phyloP scores from a whole-genome alignment of 2,329 filamentous ascomycete genomes.

The Macrophomina tecta region DNA sequence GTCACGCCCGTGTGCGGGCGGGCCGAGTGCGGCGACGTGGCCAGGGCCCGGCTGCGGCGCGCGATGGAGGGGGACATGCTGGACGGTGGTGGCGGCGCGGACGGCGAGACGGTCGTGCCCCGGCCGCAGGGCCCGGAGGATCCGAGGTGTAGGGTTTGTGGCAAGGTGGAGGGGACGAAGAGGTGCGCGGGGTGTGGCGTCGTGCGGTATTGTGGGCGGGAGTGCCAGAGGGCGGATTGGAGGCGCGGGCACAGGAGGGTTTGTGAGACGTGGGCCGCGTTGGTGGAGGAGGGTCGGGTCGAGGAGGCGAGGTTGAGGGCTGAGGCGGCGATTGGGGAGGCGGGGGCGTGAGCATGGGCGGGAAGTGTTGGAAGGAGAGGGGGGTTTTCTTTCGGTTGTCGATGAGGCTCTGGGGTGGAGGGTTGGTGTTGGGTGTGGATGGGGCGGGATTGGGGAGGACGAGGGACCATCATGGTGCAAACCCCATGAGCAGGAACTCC shows the following conservation, averaged over 20 bases:
- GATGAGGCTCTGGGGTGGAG: too few relatives aligned
- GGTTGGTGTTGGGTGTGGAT: too few relatives aligned
- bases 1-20: slow-evolving; percentile 18
- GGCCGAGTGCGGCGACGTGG: background rate
- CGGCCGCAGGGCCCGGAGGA: background rate
- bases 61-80: slow-evolving; percentile 31
- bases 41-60: slow-evolving; percentile 35
- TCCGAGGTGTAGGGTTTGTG: slow-evolving; percentile 17
- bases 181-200: slow-evolving; percentile 21
- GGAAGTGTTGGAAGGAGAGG: background rate
- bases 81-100: background rate
- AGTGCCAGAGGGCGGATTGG: slow-evolving; percentile 26
- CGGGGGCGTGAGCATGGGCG: background rate
- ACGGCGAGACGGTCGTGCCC: background rate
- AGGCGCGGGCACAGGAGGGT: slow-evolving; percentile 20
- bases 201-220: slow-evolving; percentile 24
- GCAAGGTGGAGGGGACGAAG: slow-evolving; percentile 5
- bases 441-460: too few relatives aligned
- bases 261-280: slow-evolving; percentile 6
- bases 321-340: background rate
- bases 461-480: too few relatives aligned
- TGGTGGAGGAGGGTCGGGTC: slow-evolving; percentile 4
- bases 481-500: too few relatives aligned
- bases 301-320: background rate
- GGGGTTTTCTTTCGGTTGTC: background rate